Evolutionary conservation across 805 yeast species (phyloP).

Genomic region (Candida maesae): DNA sequence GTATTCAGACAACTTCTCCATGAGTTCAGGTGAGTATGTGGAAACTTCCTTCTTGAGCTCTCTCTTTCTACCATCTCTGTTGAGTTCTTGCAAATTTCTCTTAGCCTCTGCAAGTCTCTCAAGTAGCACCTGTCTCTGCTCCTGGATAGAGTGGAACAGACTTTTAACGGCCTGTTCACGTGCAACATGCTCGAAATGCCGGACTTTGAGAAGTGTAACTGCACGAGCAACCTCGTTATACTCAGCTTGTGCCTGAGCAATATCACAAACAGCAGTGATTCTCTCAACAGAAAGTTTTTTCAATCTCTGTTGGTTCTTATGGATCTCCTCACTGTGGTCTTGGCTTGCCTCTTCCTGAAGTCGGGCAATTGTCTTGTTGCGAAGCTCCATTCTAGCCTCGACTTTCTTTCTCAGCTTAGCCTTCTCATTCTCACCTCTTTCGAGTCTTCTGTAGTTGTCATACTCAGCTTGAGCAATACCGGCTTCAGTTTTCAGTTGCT

Average conservation of each 20-base stretch:
- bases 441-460: conserved; percentile 9
- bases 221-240: conserved; percentile 27
- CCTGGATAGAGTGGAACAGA: conserved; percentile 29
- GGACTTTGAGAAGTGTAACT: conserved; percentile 26
- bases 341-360: conserved; percentile 36
- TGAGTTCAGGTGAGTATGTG: conserved; percentile 37
- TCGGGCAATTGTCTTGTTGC: conserved; percentile 30
- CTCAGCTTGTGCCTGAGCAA: conserved; percentile 22
- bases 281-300: conserved; percentile 20
- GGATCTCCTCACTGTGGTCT: conserved; percentile 39
- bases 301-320: conserved; percentile 31
- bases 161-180: conserved; percentile 30
- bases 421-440: conserved; percentile 6
- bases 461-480: background rate
- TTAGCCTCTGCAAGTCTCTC: conserved; percentile 29
- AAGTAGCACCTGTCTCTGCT: conserved; percentile 27
- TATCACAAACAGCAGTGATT: conserved; percentile 20
- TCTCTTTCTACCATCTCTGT: conserved; percentile 24
- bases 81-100: conserved; percentile 23
- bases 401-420: conserved; percentile 20
- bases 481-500: background rate
- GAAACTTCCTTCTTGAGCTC: conserved; percentile 29
- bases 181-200: conserved; percentile 38
- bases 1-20: conserved; percentile 35
- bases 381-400: conserved; percentile 27